Conservation (phyloP, 495 filamentous ascomycete genomes). For the Antarctomyces pellizariae region DNA sequence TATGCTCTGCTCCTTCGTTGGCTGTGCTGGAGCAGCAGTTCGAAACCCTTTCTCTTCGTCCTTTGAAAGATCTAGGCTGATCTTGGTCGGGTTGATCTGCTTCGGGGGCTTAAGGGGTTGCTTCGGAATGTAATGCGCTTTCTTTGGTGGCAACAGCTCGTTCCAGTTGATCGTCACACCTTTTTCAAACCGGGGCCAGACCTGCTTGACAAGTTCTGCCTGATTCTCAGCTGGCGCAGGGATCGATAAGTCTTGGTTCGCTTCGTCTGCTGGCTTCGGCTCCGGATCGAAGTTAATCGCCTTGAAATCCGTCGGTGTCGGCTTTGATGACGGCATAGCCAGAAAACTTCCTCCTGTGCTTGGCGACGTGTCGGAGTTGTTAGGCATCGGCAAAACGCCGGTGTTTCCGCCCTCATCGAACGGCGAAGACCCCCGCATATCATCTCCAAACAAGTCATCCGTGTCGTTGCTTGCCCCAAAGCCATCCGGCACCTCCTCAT, state of each 20-base stretch:
- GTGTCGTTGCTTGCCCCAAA: conserved; percentile 21
- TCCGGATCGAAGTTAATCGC: conserved; percentile 23
- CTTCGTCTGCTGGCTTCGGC: conserved; percentile 13
- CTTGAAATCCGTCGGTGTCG: conserved; percentile 5
- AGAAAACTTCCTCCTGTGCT: conserved; percentile 3
- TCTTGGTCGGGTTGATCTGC: conserved; percentile 60
- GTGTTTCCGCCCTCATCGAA: conserved; percentile 13
- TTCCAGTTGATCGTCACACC: conserved; percentile 42
- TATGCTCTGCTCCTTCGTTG: conserved; percentile 22
- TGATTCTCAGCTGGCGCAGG: conserved; percentile 37
- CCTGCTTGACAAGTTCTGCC: conserved; percentile 39
- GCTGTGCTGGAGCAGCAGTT: conserved; percentile 27
- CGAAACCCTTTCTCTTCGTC: conserved; percentile 68
- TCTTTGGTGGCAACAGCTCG: conserved; percentile 49
- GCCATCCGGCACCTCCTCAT: conserved; percentile 25
- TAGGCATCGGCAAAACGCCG: conserved; percentile 7
- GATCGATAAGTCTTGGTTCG: conserved; percentile 23
- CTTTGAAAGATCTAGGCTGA: conserved; percentile 55
- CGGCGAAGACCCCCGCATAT: conserved; percentile 15
- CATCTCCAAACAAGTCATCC: conserved; percentile 24
- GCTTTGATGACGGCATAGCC: conserved; percentile 3
- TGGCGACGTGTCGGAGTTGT: conserved; percentile 5
- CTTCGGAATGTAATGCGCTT: conserved; percentile 44
- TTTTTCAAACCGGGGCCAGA: conserved; percentile 48
- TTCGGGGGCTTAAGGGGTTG: conserved; percentile 53